Percentiles rank a stretch among this genome's conserved stretches.
Conservation (phyloP, 1,284 basidiomycete genomes). For the Stygiomarasmius scandens region DNA sequence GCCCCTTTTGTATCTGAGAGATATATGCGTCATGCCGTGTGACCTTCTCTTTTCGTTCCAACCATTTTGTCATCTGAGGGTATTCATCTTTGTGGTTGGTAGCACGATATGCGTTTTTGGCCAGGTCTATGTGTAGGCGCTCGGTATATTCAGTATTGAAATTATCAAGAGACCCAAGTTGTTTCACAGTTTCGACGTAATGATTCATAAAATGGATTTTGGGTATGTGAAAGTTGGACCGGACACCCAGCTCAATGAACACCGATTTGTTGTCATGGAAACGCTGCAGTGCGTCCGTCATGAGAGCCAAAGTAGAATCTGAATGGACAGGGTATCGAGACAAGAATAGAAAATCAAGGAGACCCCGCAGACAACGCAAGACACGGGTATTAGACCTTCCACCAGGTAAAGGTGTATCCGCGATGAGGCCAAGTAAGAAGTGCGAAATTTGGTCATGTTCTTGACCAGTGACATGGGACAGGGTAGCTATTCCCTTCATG, state of each 20-base stretch:
- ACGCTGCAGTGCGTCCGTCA: neutral
- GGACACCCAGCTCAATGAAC: neutral
- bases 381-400: slow-evolving; percentile 5
- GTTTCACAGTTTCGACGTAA: neutral
- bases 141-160: slow-evolving; percentile 2
- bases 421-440: too few species aligned
- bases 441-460: too few species aligned
- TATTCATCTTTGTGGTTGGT: neutral
- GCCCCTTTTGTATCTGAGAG: neutral
- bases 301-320: neutral
- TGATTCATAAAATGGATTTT: slow-evolving; percentile 6
- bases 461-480: too few species aligned
- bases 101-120: neutral
- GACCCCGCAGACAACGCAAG: slow-evolving; percentile 18
- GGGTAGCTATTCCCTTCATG: too few species aligned
- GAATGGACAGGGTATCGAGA: neutral
- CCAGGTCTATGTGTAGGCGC: slow-evolving; percentile 1
- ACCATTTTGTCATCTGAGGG: neutral
- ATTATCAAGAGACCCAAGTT: neutral
- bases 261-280: neutral
- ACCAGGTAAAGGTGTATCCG: too few species aligned
- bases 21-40: neutral
- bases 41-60: neutral
- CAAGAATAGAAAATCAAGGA: slow-evolving; percentile 30
- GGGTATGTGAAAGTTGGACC: neutral